Percentiles rank a stretch among this genome's conserved stretches.
These are phyloP conservation scores for Fusarium sp. DNA, from an alignment of 2,329 filamentous ascomycete species.

Conservation along the genomic window DNA sequence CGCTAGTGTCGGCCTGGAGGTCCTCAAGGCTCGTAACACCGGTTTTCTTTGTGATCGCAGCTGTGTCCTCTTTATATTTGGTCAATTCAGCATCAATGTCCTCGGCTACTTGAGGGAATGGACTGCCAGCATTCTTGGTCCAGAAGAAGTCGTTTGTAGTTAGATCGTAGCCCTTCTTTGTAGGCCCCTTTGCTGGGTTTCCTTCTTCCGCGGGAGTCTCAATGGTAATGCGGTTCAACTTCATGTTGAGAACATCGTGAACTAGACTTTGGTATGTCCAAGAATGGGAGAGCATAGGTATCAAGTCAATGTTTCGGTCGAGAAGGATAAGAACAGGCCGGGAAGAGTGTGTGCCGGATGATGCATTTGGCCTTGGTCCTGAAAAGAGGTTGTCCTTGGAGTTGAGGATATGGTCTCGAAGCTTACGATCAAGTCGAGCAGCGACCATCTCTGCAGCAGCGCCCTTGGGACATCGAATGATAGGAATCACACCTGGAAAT, in stretches of 20 bases:
- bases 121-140: constrained; percentile 88
- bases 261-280: constrained; percentile 85
- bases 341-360: constrained; percentile 73
- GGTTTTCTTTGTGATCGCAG: constrained; percentile 94
- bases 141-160: constrained; percentile 95
- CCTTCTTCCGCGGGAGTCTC: constrained; percentile 84
- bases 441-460: constrained; percentile 95
- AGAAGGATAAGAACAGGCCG: constrained; percentile 92
- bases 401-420: constrained; percentile 95
- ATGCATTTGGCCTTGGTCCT: constrained; percentile 67
- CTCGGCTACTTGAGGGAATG: constrained; percentile 96
- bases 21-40: constrained; percentile 94
- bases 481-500: constrained; percentile 81
- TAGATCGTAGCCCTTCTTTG: constrained; percentile 91
- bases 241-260: constrained; percentile 69
- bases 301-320: constrained; percentile 93
- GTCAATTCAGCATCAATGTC: constrained; percentile 95
- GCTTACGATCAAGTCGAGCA: constrained; percentile 92
- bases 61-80: constrained; percentile 94
- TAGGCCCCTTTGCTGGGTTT: constrained; percentile 78
- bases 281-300: constrained; percentile 98
- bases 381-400: constrained; percentile 98
- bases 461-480: constrained; percentile 93
- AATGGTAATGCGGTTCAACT: constrained; percentile 92
- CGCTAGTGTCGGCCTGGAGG: constrained; percentile 86